Evolutionary conservation across 1,139 yeast species (phyloP).

Genomic region (Kodamaea derodonti): DNA sequence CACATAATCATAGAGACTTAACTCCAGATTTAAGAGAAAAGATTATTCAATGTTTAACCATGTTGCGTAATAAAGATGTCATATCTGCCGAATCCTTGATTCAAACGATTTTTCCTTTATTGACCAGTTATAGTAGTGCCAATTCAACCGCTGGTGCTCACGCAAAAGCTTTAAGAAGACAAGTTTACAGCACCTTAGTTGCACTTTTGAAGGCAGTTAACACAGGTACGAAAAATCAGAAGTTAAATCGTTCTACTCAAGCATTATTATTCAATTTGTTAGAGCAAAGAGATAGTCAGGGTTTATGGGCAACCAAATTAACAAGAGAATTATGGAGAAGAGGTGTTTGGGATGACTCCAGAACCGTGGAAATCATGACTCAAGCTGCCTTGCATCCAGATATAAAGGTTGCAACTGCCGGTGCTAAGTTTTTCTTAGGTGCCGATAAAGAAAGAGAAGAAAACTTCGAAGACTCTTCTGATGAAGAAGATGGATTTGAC

Average conservation of each 20-base stretch:
- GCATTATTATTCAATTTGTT: constrained; percentile 83
- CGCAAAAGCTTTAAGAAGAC: constrained; percentile 78
- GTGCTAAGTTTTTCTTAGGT: constrained; percentile 86
- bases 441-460: constrained; percentile 96
- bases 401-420: constrained; percentile 83
- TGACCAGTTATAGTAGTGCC: constrained; percentile 45
- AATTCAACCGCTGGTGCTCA: constrained; percentile 60
- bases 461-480: constrained; percentile 63
- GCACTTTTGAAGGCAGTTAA: constrained; percentile 78
- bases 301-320: constrained; percentile 93
- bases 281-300: constrained; percentile 75
- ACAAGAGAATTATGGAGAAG: constrained; percentile 96
- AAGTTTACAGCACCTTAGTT: constrained; percentile 75
- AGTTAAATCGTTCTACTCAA: constrained; percentile 83
- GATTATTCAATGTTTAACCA: constrained; percentile 81
- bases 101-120: constrained; percentile 82
- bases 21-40: constrained; percentile 87
- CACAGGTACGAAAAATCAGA: constrained; percentile 81
- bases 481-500: constrained; percentile 72
- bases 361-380: constrained; percentile 95
- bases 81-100: constrained; percentile 76
- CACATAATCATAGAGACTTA: constrained; percentile 74
- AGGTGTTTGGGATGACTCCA: constrained; percentile 96
- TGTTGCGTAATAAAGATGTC: constrained; percentile 86
- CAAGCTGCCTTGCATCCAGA: constrained; percentile 90